Evolutionary conservation across 495 filamentous ascomycete species (phyloP).

Genomic region (Xylaria castorea): DNA sequence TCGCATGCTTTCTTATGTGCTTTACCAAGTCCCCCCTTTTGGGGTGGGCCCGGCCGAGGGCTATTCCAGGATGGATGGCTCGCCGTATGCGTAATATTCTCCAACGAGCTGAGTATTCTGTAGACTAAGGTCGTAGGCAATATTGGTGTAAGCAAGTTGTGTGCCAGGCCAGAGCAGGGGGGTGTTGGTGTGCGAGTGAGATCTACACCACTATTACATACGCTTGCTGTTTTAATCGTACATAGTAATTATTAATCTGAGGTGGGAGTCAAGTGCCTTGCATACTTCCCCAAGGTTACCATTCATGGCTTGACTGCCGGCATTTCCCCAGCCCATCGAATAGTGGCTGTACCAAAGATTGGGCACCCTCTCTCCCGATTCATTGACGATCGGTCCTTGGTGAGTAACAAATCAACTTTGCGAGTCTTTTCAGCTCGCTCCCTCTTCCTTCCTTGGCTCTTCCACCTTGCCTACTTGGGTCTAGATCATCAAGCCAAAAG

Average conservation of each 20-base stretch:
- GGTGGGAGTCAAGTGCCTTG: not conserved
- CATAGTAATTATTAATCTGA: not conserved
- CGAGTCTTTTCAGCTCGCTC: not conserved
- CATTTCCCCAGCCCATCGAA: not conserved
- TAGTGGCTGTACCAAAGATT: not conserved
- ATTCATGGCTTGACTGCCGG: not conserved
- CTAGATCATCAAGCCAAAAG: not conserved
- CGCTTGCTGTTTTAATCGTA: conserved; percentile 13
- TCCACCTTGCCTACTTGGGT: not conserved
- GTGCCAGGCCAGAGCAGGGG: conserved; percentile 11
- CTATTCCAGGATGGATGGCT: conserved; percentile 11
- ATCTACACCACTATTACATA: conserved; percentile 10
- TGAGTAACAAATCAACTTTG: conserved; percentile 3
- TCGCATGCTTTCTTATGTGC: conserved; percentile 13
- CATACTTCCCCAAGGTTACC: not conserved
- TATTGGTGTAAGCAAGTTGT: not conserved
- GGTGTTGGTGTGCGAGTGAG: conserved; percentile 10
- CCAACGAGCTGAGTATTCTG: conserved; percentile 6
- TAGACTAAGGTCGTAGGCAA: not conserved
- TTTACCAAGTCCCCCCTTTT: conserved; percentile 1
- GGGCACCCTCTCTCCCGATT: not conserved
- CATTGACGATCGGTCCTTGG: not conserved
- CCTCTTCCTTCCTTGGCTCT: not conserved
- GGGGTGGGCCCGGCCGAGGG: conserved; percentile 10
- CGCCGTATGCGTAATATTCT: not conserved